These are phyloP conservation scores for Microstegium vimineum DNA, from an alignment of 176 grass and related monocot species.

Conservation along the genomic window DNA sequence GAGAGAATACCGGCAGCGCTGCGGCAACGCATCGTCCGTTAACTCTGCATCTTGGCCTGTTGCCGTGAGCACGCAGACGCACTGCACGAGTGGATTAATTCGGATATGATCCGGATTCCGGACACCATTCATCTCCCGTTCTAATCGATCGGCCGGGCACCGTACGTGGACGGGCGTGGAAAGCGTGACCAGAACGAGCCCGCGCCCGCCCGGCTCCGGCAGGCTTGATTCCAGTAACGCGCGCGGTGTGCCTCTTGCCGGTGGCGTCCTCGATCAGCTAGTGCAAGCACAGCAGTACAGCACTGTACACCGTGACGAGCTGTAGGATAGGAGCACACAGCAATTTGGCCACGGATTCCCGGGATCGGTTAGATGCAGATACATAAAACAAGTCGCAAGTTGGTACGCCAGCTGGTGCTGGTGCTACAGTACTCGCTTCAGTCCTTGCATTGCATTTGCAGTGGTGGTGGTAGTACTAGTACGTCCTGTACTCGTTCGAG, in stretches of 20 bases:
- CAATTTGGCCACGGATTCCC: neutral
- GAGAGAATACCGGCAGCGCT: neutral
- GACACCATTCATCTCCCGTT: neutral
- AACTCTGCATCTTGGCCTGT: constrained; percentile 3
- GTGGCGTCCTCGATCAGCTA: neutral
- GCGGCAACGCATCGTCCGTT: neutral
- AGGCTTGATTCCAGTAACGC: neutral
- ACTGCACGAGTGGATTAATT: neutral
- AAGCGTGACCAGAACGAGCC: neutral
- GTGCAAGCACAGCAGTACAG: too few species aligned
- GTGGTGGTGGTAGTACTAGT: too few species aligned
- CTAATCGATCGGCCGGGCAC: neutral
- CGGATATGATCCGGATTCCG: neutral
- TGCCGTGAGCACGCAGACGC: neutral
- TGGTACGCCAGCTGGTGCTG: neutral
- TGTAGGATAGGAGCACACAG: neutral
- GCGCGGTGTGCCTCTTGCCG: neutral
- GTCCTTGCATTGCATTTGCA: neutral
- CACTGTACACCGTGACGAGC: neutral
- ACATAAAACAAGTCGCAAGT: neutral
- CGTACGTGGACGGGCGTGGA: neutral
- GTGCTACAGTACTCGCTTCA: neutral
- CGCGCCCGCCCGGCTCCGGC: too few species aligned
- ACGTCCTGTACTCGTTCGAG: neutral
- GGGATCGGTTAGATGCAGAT: neutral